These are phyloP conservation scores for Centaurea solstitialis DNA, from an alignment of 129 eudicot species.

Conservation along the genomic window DNA sequence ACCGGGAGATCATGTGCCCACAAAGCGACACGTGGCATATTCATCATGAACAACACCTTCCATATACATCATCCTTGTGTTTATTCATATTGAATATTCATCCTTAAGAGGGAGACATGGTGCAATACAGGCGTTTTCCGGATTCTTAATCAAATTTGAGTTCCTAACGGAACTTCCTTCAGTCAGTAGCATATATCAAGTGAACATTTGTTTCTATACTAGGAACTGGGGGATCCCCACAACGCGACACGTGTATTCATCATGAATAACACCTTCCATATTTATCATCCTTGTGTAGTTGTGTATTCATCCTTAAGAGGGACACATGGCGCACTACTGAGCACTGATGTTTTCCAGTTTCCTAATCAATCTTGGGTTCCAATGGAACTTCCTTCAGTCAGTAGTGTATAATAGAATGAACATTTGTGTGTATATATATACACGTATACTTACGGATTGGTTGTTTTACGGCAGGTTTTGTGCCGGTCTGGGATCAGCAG, in stretches of 20 bases:
- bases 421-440: not conserved
- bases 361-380: no score
- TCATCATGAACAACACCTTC: not conserved
- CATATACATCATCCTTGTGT: not conserved
- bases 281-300: not conserved
- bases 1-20: no score
- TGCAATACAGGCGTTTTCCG: no score
- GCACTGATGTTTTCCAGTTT: no score
- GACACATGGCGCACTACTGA: no score
- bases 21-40: no score
- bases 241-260: no score
- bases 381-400: not conserved
- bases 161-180: not conserved
- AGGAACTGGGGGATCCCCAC: no score
- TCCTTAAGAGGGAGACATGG: no score
- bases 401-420: not conserved
- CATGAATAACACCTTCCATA: not conserved
- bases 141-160: no score
- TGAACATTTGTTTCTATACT: not conserved
- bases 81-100: not conserved
- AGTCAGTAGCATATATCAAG: not conserved
- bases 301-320: no score
- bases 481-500: conserved; percentile 88
- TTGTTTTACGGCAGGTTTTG: conserved; percentile 56
- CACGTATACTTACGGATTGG: conserved; percentile 14